These are phyloP conservation scores for Cercospora canescens DNA, from an alignment of 2,329 filamentous ascomycete genomes.

Conservation along the genomic window DNA sequence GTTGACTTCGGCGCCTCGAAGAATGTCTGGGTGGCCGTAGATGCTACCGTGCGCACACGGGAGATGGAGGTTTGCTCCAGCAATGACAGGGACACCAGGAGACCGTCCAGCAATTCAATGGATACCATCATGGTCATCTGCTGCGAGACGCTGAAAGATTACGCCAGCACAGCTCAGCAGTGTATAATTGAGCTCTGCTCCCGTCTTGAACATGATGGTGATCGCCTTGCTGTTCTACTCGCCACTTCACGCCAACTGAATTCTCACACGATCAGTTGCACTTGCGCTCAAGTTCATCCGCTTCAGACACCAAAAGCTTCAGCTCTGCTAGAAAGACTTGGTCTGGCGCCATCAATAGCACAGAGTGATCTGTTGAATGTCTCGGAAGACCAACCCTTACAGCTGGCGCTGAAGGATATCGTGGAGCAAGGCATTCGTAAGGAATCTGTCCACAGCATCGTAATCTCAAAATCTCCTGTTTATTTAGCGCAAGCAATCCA, in stretches of 20 bases:
- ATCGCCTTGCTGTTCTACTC: constrained; percentile 17
- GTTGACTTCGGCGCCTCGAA: constrained; percentile 29
- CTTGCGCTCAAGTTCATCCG: constrained; percentile 18
- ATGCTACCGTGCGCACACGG: constrained; percentile 29
- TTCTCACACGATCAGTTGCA: constrained; percentile 10
- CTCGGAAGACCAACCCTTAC: constrained; percentile 13
- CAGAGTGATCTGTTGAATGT: constrained; percentile 3
- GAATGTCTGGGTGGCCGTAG: constrained; percentile 34
- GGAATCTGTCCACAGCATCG: constrained; percentile 14
- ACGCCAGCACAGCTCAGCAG: constrained; percentile 9
- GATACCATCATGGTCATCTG: constrained; percentile 20
- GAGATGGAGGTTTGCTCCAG: constrained; percentile 6
- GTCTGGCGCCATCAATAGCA: constrained; percentile 16
- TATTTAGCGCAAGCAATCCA: constrained; percentile 16
- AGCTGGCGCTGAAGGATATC: constrained; percentile 8
- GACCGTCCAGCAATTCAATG: constrained; percentile 3
- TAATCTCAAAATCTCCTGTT: constrained; percentile 16
- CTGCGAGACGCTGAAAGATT: constrained; percentile 10
- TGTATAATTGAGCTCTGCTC: constrained; percentile 22
- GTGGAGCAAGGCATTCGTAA: constrained; percentile 8
- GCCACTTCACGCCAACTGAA: constrained; percentile 7
- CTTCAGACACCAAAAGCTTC: constrained; percentile 16
- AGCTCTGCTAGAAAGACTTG: constrained; percentile 19
- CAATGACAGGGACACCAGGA: not conserved
- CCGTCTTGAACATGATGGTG: constrained; percentile 14